Evolutionary conservation across 2,329 filamentous ascomycete species (phyloP), one percentile per base, ranked within the genome.

Genomic region (Lachnellula arida): DNA sequence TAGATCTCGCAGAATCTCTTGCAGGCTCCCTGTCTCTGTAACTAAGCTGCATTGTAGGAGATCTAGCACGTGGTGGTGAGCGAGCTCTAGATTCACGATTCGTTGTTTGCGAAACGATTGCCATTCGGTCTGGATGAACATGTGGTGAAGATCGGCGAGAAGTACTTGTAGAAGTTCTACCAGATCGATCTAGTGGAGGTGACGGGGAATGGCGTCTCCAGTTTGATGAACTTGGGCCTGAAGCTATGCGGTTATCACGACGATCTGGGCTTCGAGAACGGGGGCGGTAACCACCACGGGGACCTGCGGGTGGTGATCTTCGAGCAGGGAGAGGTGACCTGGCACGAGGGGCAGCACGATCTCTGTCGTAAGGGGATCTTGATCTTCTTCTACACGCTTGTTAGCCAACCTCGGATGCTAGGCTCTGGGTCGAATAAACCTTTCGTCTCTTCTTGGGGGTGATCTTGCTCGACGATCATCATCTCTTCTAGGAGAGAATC

Each of bases 91-190:
- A 39, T 39, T 68, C 65, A 28, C 67, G 72, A 25, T 66, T 62
- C 54, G 70, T 60, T 17, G 69, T 64, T 58, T 73, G 61, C 40
- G 73, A 42, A n/a, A 42, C 39, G 15, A 42, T n/a, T 42, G 15
- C 15, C 39, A 19, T 15, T 17, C 39, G 39, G 39, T 42, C 39
- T n/a, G 39, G 39, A 42, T 42, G 39, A 15, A 42, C 39, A 42
- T 74, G 79, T 15, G 84, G 84, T 5, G 84, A 86, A 8, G 84
- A 85, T 49, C 81, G 76, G 55, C 82, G 78, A 22, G 84, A 86
- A 32, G 80, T 83, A 19, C 79, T 82, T 19, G 72, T 77, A 8
- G 84, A 86, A 40, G 77, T 79, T 54, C 77, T 72, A 22, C 76
- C 78, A 22, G 79, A 74, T 50, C 78, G 76, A 40, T 75, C 76